Conservation (phyloP, 768 basidiomycete species). For the Mycena maculata region DNA sequence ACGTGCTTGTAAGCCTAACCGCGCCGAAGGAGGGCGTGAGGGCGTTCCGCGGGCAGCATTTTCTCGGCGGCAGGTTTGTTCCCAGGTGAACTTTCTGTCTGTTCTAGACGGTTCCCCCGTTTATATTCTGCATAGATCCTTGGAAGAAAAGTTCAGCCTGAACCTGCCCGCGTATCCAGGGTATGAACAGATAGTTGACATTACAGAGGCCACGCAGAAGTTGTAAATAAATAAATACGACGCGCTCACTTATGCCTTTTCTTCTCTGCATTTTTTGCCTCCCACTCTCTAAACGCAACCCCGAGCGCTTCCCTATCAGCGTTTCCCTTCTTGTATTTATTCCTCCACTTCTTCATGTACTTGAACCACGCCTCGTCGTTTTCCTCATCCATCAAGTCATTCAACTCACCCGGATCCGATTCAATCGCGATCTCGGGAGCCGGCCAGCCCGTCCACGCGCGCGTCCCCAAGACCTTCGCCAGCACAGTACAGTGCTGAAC, state of each 20-base stretch:
- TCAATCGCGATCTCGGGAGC: slow-evolving; percentile 38
- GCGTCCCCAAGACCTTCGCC: slow-evolving; percentile 20
- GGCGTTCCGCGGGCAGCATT: slow-evolving; percentile 84
- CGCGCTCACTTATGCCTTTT: too few relatives aligned
- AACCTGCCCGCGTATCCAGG: slow-evolving; percentile 88
- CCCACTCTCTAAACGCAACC: slow-evolving; percentile 24
- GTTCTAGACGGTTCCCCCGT: background rate
- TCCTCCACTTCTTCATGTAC: slow-evolving; percentile 44
- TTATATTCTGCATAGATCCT: slow-evolving; percentile 55
- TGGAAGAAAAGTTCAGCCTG: slow-evolving; percentile 81
- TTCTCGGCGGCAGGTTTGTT: slow-evolving; percentile 94
- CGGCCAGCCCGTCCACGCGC: slow-evolving; percentile 40
- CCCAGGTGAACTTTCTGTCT: slow-evolving; percentile 69
- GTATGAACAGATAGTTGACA: slow-evolving; percentile 85
- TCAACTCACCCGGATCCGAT: slow-evolving; percentile 41
- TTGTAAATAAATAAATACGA: background rate
- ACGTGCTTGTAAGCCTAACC: slow-evolving; percentile 90
- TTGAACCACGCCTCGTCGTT: slow-evolving; percentile 38
- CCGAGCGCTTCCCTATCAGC: slow-evolving; percentile 13
- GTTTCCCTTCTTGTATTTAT: slow-evolving; percentile 39
- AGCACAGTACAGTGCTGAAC: slow-evolving; percentile 24
- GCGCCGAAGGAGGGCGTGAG: slow-evolving; percentile 93
- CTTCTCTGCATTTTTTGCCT: too few relatives aligned
- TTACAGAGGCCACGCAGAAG: slow-evolving; percentile 31
- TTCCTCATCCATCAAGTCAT: slow-evolving; percentile 12